Evolutionary conservation across 768 basidiomycete species (phyloP).

Genomic region (Hypholoma fasciculare): DNA sequence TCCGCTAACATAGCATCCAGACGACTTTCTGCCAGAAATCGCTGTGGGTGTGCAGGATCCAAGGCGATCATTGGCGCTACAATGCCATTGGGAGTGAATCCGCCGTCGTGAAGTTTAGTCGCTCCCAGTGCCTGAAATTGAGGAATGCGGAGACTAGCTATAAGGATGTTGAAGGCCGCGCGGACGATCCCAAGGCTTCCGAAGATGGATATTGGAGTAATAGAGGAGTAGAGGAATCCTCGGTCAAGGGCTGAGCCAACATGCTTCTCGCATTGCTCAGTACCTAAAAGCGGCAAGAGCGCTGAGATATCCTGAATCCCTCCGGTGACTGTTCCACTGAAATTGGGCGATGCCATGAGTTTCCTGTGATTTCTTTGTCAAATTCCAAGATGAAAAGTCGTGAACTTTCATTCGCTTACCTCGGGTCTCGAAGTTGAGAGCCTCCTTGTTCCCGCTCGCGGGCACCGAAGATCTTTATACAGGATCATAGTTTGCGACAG

Average conservation of each 20-base stretch:
- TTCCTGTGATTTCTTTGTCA: too few relatives aligned
- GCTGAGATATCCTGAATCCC: constrained; percentile 17
- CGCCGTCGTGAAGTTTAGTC: constrained; percentile 5
- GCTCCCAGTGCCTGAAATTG: constrained; percentile 7
- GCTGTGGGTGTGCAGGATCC: constrained; percentile 6
- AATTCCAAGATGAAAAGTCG: too few relatives aligned
- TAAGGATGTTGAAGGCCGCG: constrained; percentile 11
- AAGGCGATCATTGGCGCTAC: constrained; percentile 11
- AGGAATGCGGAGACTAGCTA: constrained; percentile 7
- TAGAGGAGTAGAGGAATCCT: constrained; percentile 10
- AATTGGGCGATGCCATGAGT: too few relatives aligned
- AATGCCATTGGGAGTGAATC: constrained; percentile 6
- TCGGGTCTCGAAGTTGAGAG: too few relatives aligned
- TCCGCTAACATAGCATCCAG: constrained; percentile 10
- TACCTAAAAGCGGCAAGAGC: constrained; percentile 11
- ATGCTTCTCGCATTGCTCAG: constrained; percentile 17
- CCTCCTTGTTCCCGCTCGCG: too few relatives aligned
- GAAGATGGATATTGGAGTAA: constrained; percentile 12
- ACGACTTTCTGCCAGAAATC: constrained; percentile 10
- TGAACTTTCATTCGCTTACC: too few relatives aligned
- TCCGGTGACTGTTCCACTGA: constrained; percentile 1
- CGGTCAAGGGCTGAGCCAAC: constrained; percentile 11
- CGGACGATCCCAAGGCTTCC: constrained; percentile 13
- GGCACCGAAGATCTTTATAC: too few relatives aligned
- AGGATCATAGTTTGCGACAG: too few relatives aligned